A percentile compares a stretch with the other conserved stretches of the same genome.
Evolutionary conservation across 129 eudicot genomes (phyloP).

Genomic region (Chrysanthemum lavandulifolium): DNA sequence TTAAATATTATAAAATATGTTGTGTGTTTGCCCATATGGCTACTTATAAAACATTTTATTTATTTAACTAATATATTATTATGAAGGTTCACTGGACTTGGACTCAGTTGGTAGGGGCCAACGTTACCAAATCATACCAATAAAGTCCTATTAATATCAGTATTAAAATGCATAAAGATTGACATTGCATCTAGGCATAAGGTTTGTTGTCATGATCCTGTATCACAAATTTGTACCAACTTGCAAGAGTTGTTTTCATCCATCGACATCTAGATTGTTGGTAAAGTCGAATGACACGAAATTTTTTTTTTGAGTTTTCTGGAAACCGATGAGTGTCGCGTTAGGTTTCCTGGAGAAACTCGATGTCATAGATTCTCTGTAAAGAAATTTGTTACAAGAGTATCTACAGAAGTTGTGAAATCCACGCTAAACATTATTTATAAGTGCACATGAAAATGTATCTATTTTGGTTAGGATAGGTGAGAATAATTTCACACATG

Average conservation of each 20-base stretch:
- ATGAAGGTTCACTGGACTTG: slow-evolving; percentile 41
- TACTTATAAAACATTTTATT: neutral
- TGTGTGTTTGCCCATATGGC: slow-evolving; percentile 11
- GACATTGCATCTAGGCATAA: slow-evolving; percentile 27
- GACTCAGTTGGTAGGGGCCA: slow-evolving; percentile 26
- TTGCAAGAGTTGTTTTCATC: slow-evolving; percentile 17
- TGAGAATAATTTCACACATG: neutral
- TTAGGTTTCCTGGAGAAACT: too few relatives aligned
- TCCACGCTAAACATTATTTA: neutral
- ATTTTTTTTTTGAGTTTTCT: neutral
- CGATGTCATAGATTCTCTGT: too few relatives aligned
- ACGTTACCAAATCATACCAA: slow-evolving; percentile 32
- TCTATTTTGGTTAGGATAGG: neutral
- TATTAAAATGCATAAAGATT: slow-evolving; percentile 21
- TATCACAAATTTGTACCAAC: slow-evolving; percentile 26
- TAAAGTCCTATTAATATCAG: slow-evolving; percentile 22
- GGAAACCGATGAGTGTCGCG: neutral
- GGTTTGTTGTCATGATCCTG: slow-evolving; percentile 30
- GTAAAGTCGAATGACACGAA: neutral
- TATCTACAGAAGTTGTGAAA: neutral
- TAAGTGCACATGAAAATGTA: neutral
- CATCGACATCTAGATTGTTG: slow-evolving; percentile 5
- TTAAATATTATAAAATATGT: slow-evolving; percentile 1
- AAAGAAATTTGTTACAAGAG: neutral
- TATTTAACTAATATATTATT: neutral